phyloP scores from a whole-genome alignment of 2,329 filamentous ascomycete species.

The Diaporthe australafricana region DNA sequence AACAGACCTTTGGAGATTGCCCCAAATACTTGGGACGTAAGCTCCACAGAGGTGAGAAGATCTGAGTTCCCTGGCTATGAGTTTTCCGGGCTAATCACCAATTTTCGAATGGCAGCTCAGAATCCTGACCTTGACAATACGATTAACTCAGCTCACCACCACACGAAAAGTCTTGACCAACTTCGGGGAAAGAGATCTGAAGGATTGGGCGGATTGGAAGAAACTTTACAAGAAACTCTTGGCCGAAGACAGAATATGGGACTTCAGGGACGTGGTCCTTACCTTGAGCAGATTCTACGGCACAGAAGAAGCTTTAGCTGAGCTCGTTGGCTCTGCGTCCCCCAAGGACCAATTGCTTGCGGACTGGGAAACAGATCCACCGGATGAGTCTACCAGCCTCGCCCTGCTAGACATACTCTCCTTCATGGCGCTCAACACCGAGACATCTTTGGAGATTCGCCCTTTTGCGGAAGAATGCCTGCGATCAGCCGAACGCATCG shows the following conservation, averaged over 20 bases:
- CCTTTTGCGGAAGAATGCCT: neutral
- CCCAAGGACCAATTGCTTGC: neutral
- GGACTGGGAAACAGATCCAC: neutral
- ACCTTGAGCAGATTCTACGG: neutral
- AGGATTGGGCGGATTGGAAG: conserved; percentile 6
- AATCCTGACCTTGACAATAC: neutral
- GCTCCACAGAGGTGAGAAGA: neutral
- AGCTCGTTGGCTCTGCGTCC: neutral
- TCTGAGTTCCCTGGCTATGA: too few relatives aligned
- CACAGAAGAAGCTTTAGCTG: neutral
- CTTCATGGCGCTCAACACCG: neutral
- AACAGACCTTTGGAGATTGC: neutral
- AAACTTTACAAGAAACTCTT: neutral
- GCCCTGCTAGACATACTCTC: conserved; percentile 10
- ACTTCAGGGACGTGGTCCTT: neutral
- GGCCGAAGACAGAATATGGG: conserved; percentile 3
- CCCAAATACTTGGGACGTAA: neutral
- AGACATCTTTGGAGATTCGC: neutral
- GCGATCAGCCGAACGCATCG: neutral
- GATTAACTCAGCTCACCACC: neutral
- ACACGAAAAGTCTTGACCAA: neutral
- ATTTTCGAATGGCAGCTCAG: neutral
- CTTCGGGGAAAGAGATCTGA: neutral
- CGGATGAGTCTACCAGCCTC: conserved; percentile 1
- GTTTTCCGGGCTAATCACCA: neutral